phyloP scores from a whole-genome alignment of 306 rosid genomes.

The Dicorynia guianensis region DNA sequence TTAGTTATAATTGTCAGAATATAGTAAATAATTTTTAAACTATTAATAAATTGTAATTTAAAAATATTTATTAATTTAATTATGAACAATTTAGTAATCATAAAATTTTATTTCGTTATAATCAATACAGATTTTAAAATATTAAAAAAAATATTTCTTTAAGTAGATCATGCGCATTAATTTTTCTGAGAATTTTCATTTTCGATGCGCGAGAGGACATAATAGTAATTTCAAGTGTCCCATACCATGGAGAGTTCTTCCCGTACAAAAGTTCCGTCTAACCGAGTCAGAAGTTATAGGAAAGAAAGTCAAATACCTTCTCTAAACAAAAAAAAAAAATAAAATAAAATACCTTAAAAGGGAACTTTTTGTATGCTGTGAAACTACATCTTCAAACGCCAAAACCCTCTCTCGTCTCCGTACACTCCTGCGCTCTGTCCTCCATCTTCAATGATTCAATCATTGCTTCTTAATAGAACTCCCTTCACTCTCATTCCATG shows the following conservation, averaged over 20 bases:
- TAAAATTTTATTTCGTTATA: too few species aligned
- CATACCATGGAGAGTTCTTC: background rate
- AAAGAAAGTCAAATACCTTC: too few species aligned
- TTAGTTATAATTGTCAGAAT: too few species aligned
- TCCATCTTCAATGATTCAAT: slow-evolving; percentile 19
- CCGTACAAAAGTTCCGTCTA: slow-evolving; percentile 27
- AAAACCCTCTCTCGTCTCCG: slow-evolving; percentile 54
- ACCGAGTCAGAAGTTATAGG: slow-evolving; percentile 20
- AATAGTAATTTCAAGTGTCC: background rate
- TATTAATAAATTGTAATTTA: too few species aligned
- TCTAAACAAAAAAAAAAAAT: too few species aligned
- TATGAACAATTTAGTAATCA: too few species aligned
- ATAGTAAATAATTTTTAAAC: too few species aligned
- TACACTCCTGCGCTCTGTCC: slow-evolving; percentile 21
- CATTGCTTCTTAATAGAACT: slow-evolving; percentile 39
- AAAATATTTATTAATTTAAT: too few species aligned
- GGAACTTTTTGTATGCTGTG: background rate
- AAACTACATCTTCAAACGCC: slow-evolving; percentile 42
- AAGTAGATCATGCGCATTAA: too few species aligned
- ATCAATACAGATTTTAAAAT: too few species aligned
- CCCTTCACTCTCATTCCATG: slow-evolving; percentile 55
- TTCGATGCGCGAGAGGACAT: background rate
- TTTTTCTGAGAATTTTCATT: too few species aligned
- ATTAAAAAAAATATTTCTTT: too few species aligned
- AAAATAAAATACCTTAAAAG: slow-evolving; percentile 1